Conservation (phyloP, 257 asterid species). For the Vinca minor region DNA sequence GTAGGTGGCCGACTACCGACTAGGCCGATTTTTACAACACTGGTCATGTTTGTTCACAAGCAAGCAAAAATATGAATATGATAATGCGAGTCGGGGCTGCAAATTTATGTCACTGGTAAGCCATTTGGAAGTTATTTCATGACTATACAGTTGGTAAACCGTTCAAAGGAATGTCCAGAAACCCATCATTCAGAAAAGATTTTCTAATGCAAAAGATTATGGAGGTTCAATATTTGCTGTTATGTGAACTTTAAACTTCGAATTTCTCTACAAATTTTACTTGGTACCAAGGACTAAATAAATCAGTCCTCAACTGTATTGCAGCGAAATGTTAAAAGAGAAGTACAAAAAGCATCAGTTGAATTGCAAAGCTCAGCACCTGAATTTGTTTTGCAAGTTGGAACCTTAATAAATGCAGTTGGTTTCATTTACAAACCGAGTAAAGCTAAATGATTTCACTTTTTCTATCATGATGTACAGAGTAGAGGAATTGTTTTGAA, state of each 20-base stretch:
- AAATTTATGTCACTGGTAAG: neutral
- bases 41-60: too few species aligned
- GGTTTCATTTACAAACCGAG: neutral
- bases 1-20: too few species aligned
- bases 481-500: neutral
- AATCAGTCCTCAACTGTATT: neutral
- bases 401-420: neutral
- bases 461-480: neutral
- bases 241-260: too few species aligned
- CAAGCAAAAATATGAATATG: neutral
- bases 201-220: neutral
- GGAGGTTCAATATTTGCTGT: too few species aligned
- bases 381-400: neutral
- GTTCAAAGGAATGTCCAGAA: neutral
- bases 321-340: neutral
- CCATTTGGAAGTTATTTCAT: neutral
- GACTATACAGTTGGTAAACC: neutral
- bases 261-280: neutral
- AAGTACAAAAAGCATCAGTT: neutral
- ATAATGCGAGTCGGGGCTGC: neutral
- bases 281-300: neutral
- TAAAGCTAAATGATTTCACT: neutral
- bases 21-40: too few species aligned
- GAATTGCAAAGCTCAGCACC: neutral
- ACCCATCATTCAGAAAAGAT: neutral